These are phyloP conservation scores for Salicornia ramosissima DNA, from an alignment of 148 eudicot genomes.

Conservation along the genomic window DNA sequence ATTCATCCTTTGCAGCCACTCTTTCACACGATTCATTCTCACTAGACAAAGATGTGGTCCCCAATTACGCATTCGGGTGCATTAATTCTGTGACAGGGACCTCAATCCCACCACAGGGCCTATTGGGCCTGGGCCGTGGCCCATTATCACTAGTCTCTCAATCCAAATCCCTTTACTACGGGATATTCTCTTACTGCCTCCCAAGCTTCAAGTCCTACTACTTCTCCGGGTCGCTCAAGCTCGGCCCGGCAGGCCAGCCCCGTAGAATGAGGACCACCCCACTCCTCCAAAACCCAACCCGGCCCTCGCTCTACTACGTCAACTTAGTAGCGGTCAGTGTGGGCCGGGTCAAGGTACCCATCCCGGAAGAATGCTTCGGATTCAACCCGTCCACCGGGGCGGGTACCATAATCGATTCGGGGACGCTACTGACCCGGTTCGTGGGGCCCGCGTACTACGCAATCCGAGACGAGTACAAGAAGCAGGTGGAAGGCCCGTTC, in stretches of 20 bases:
- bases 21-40: constrained; percentile 56
- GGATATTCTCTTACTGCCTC: constrained; percentile 78
- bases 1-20: constrained; percentile 58
- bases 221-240: constrained; percentile 82
- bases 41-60: constrained; percentile 40
- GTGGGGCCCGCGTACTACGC: constrained; percentile 52
- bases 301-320: constrained; percentile 79
- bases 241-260: constrained; percentile 77
- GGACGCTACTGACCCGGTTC: constrained; percentile 78
- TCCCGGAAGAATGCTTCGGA: constrained; percentile 43
- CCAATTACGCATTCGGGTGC: constrained; percentile 69
- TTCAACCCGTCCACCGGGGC: constrained; percentile 68
- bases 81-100: constrained; percentile 46
- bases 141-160: constrained; percentile 64
- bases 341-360: constrained; percentile 57
- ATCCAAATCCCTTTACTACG: constrained; percentile 52
- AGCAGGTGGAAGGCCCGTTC: constrained; percentile 60
- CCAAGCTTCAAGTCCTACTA: constrained; percentile 90
- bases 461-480: constrained; percentile 61
- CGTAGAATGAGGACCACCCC: constrained; percentile 61
- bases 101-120: constrained; percentile 76
- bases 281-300: constrained; percentile 61
- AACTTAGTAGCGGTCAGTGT: constrained; percentile 71
- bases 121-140: constrained; percentile 82
- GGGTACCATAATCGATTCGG: constrained; percentile 84